These are phyloP conservation scores for Westerdykella aurantiaca DNA, from an alignment of 2,329 filamentous ascomycete genomes.

Conservation along the genomic window DNA sequence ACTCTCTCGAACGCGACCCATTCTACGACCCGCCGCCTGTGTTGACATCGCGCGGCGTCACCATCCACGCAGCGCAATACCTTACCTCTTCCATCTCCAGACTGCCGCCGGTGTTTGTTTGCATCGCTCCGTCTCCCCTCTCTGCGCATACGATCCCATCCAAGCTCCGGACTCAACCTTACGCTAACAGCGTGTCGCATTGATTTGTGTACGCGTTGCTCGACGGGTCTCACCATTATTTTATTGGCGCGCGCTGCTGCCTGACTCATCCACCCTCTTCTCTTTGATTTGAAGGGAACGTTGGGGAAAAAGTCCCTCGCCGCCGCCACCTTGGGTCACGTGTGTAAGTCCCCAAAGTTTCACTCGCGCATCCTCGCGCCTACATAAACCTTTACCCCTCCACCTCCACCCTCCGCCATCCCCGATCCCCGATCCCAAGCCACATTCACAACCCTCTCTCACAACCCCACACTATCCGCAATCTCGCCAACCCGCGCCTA, in stretches of 20 bases:
- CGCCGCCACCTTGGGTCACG: not conserved
- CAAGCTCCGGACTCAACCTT: too few relatives aligned
- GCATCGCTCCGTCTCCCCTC: conserved; percentile 8
- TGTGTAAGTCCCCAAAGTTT: not conserved
- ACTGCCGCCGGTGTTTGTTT: not conserved
- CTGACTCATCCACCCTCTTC: conserved; percentile 25
- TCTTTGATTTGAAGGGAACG: conserved; percentile 7
- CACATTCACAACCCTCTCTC: not conserved
- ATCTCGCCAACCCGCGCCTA: not conserved
- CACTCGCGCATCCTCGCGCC: not conserved
- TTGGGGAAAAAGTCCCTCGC: not conserved
- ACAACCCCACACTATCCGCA: too few relatives aligned
- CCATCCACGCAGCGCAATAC: too few relatives aligned
- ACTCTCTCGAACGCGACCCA: conserved; percentile 12
- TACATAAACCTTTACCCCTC: not conserved
- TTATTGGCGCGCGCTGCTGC: conserved; percentile 4
- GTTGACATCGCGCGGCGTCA: too few relatives aligned
- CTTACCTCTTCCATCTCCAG: too few relatives aligned
- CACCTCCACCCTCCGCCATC: not conserved
- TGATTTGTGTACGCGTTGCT: conserved; percentile 11
- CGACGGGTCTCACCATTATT: conserved; percentile 16
- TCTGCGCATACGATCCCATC: conserved; percentile 6
- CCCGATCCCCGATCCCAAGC: not conserved
- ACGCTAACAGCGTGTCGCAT: not conserved
- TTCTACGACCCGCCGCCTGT: conserved; percentile 1